Evolutionary conservation across 768 basidiomycete species (phyloP).

Genomic region (Roridomyces roridus): DNA sequence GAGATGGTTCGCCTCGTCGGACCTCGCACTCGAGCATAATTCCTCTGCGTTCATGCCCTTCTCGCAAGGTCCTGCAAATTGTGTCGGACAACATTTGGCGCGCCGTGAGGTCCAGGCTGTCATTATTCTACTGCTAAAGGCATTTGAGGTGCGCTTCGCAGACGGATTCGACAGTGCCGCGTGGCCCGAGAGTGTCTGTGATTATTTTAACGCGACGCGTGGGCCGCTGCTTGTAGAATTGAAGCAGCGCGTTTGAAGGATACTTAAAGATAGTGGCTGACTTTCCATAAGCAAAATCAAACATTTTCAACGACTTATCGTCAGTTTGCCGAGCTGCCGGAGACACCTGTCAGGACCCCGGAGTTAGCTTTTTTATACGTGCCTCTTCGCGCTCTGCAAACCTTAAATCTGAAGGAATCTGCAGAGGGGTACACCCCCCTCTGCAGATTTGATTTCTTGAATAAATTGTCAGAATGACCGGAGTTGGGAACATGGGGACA

Average conservation of each 20-base stretch:
- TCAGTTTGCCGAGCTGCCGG: too few relatives aligned
- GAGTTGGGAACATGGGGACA: too few relatives aligned
- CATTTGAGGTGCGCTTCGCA: constrained; percentile 43
- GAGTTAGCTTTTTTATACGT: too few relatives aligned
- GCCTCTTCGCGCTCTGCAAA: too few relatives aligned
- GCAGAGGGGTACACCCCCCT: too few relatives aligned
- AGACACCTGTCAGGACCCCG: too few relatives aligned
- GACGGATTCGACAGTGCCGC: constrained; percentile 34
- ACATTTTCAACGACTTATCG: too few relatives aligned
- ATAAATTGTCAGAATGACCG: too few relatives aligned
- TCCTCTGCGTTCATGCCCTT: constrained; percentile 46
- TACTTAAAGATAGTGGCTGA: too few relatives aligned
- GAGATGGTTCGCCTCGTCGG: constrained; percentile 37
- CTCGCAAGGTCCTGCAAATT: constrained; percentile 46
- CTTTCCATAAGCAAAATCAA: too few relatives aligned
- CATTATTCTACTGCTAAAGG: constrained; percentile 40
- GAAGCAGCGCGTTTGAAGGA: constrained; percentile 20
- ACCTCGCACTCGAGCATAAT: constrained; percentile 24
- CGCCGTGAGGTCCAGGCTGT: constrained; percentile 46
- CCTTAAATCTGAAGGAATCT: too few relatives aligned
- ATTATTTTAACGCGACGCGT: constrained; percentile 40
- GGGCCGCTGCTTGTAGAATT: constrained; percentile 38
- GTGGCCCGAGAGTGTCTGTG: constrained; percentile 41
- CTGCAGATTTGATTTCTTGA: too few relatives aligned
- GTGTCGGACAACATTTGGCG: constrained; percentile 50